These are phyloP conservation scores for Chlorella vulgaris DNA, from an alignment of 139 green algal species.

Conservation along the genomic window DNA sequence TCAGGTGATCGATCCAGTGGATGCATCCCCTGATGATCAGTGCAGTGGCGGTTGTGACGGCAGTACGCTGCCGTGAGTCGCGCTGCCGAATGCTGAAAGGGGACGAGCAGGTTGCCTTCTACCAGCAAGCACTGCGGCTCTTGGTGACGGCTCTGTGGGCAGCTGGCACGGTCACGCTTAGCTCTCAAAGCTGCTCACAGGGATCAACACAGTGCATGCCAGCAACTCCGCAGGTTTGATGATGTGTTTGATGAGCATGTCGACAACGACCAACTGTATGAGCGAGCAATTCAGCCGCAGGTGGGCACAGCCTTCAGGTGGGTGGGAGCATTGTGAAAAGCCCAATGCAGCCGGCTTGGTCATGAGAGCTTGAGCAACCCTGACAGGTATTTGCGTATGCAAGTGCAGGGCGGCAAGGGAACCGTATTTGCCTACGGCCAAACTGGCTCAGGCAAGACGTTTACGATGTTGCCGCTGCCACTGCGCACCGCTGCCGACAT, in stretches of 20 bases:
- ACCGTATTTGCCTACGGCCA: slow-evolving; percentile 99
- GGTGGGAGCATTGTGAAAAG: neutral
- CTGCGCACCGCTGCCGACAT: slow-evolving; percentile 89
- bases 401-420: slow-evolving; percentile 66
- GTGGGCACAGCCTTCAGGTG: slow-evolving; percentile 87
- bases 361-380: neutral
- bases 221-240: slow-evolving; percentile 78
- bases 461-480: slow-evolving; percentile 96
- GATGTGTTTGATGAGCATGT: slow-evolving; percentile 88
- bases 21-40: neutral
- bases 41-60: neutral
- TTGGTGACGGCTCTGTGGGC: neutral
- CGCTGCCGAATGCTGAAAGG: too few species aligned
- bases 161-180: neutral
- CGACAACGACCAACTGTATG: slow-evolving; percentile 94
- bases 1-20: slow-evolving; percentile 77
- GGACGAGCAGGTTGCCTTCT: too few species aligned
- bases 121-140: neutral
- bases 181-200: neutral
- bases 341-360: too few species aligned
- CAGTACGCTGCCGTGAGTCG: neutral
- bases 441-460: slow-evolving; percentile 95
- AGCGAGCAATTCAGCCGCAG: slow-evolving; percentile 87
- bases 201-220: neutral
- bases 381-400: neutral